Percentiles rank a stretch among this genome's conserved stretches.
These are phyloP conservation scores for Melaleuca alternifolia DNA, from an alignment of 345 rosid genomes.

Conservation along the genomic window DNA sequence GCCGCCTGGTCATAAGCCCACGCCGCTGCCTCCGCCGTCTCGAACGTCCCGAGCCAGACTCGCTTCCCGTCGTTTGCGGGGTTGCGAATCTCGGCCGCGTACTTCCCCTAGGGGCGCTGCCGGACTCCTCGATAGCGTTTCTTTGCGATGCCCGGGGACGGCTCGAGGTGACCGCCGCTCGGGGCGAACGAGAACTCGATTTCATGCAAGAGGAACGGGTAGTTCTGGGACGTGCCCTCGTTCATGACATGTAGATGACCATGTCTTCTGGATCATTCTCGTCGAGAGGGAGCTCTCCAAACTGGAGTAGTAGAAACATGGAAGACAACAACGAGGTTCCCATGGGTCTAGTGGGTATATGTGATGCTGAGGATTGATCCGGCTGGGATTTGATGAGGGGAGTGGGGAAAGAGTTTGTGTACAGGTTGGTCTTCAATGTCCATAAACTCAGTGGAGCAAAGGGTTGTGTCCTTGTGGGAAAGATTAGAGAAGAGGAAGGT, in stretches of 20 bases:
- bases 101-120: constrained; percentile 64
- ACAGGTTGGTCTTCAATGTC: background rate
- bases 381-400: background rate
- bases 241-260: constrained; percentile 49
- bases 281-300: constrained; percentile 42
- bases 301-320: constrained; percentile 22
- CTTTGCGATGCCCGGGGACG: constrained; percentile 21
- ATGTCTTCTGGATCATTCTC: constrained; percentile 66
- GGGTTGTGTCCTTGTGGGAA: background rate
- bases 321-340: background rate
- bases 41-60: constrained; percentile 52
- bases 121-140: constrained; percentile 54
- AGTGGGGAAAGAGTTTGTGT: background rate
- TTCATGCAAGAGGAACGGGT: background rate
- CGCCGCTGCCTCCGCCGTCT: constrained; percentile 56
- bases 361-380: background rate
- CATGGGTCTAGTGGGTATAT: background rate
- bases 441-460: background rate
- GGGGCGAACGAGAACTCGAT: background rate
- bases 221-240: constrained; percentile 7
- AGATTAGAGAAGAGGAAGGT: constrained; percentile 1
- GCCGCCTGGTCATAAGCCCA: constrained; percentile 58
- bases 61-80: constrained; percentile 31
- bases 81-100: constrained; percentile 55
- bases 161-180: constrained; percentile 2